These are phyloP conservation scores for Salvia sclarea DNA, from an alignment of 305 asterid genomes.

Conservation along the genomic window DNA sequence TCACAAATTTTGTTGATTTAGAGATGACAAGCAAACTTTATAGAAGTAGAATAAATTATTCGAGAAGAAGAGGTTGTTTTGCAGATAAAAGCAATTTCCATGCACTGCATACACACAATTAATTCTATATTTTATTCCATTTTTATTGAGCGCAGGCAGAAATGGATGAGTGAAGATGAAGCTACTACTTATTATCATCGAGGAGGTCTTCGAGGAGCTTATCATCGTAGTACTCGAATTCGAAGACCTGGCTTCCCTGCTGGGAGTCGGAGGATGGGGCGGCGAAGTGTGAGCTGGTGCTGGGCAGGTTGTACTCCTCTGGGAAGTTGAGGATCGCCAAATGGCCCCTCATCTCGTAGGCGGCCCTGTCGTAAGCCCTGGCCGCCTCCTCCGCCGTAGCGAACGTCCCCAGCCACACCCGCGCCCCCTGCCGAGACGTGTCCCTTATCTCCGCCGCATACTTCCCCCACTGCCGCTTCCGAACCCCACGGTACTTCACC, in stretches of 20 bases:
- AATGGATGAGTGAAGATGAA: too few relatives aligned
- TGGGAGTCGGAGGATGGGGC: slow-evolving; percentile 14
- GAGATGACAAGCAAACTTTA: too few relatives aligned
- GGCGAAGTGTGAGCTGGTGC: slow-evolving; percentile 47
- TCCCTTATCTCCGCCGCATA: slow-evolving; percentile 42
- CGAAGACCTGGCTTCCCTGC: slow-evolving; percentile 44
- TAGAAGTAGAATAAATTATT: too few relatives aligned
- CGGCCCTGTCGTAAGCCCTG: slow-evolving; percentile 63
- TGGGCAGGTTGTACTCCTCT: slow-evolving; percentile 51
- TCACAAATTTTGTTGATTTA: too few relatives aligned
- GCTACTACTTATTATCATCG: slow-evolving; percentile 23
- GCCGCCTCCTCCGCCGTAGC: slow-evolving; percentile 66
- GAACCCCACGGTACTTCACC: slow-evolving; percentile 58
- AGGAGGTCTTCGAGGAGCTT: slow-evolving; percentile 54
- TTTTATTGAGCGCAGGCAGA: too few relatives aligned
- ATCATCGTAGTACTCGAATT: slow-evolving; percentile 59
- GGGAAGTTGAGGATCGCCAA: slow-evolving; percentile 70
- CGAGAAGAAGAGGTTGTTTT: too few relatives aligned
- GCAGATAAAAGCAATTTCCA: too few relatives aligned
- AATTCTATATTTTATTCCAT: too few relatives aligned
- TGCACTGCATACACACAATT: too few relatives aligned
- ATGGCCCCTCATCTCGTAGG: slow-evolving; percentile 59
- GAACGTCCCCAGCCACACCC: slow-evolving; percentile 70
- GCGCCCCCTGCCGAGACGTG: slow-evolving; percentile 44
- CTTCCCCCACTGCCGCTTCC: slow-evolving; percentile 67